Evolutionary conservation across 2,329 filamentous ascomycete genomes (phyloP).

Genomic region (Aureobasidium sp.): DNA sequence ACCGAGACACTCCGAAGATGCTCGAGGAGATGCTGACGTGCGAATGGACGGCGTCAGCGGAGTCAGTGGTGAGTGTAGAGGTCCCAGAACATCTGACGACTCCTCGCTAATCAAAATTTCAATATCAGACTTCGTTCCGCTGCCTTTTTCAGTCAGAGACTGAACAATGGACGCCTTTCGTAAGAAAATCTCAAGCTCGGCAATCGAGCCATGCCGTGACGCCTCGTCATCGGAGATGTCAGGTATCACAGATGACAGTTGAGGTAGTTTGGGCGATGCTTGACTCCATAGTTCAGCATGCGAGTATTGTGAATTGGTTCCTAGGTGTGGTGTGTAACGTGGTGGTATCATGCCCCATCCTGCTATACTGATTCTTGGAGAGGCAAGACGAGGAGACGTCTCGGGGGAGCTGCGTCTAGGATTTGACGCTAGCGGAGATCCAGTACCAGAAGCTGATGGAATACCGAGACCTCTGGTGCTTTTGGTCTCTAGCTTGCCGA

Average conservation of each 20-base stretch:
- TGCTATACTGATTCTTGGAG: not conserved
- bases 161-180: not conserved
- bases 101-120: not conserved
- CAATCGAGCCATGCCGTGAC: not conserved
- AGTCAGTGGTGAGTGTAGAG: not conserved
- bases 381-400: not conserved
- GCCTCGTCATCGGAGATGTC: not conserved
- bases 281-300: not conserved
- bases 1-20: constrained; percentile 3
- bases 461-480: not conserved
- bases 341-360: not conserved
- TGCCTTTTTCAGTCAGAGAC: not conserved
- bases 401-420: not conserved
- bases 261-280: not conserved
- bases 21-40: not conserved
- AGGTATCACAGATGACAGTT: constrained; percentile 2
- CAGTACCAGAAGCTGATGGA: not conserved
- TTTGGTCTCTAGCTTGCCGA: not conserved
- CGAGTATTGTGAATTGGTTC: not conserved
- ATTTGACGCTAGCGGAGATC: not conserved
- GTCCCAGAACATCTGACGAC: constrained; percentile 2
- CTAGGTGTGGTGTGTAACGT: not conserved
- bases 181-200: not conserved
- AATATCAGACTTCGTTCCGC: not conserved
- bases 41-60: not conserved